Base-by-base conservation (phyloP, 495 filamentous ascomycete species). In the Pseudoneurospora amorphoporcata region DNA sequence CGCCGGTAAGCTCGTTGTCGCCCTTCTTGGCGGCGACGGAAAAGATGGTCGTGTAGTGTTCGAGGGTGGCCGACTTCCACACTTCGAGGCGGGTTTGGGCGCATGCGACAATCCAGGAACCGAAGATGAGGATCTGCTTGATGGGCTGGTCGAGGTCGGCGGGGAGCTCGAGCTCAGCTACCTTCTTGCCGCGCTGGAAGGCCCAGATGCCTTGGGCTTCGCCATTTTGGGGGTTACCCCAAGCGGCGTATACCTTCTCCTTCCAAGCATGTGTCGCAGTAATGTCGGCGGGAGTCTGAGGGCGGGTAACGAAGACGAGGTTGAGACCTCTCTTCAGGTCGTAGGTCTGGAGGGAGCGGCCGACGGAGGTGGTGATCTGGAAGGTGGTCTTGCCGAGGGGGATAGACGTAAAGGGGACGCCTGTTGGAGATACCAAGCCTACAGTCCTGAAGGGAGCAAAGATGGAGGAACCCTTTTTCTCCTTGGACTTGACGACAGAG, bases 401-500 rank as follows among this genome's bases (percentile, higher is more conserved):
- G 32, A 95, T 87, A 29, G 90, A 89, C 8, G 94, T 92, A 77
- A 98, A 98, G 7, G 95, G 95, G 3, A 97, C 92, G 41, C 86
- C 74, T 14, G 94, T 97, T 3, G 95, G 92, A 16, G 96, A 97
- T 16, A 98, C 93, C 9, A 98, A 86, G 61, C 95, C 95, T 75
- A 99, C 83, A 41, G 96, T 97, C 93, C 95, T 84, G 80, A 93
- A 98, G 8, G 95, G 95, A 58, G 94, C 91, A 82, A 98, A 96
- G 74, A 98, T 92, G 75, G 88, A 87, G 9, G 95, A 94, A 68
- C 87, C 85, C 72, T 78, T 75, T 41, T 76, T 76, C 10, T 78
- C 76, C 32, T 84, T 76, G 45, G 75, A 39, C 71, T 78, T 81
- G 72, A 76, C 75, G 75, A 79, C 79, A 75, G 76, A 70, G 73